phyloP scores from a whole-genome alignment of 2,329 filamentous ascomycete species.

The Alternaria metachromatica region DNA sequence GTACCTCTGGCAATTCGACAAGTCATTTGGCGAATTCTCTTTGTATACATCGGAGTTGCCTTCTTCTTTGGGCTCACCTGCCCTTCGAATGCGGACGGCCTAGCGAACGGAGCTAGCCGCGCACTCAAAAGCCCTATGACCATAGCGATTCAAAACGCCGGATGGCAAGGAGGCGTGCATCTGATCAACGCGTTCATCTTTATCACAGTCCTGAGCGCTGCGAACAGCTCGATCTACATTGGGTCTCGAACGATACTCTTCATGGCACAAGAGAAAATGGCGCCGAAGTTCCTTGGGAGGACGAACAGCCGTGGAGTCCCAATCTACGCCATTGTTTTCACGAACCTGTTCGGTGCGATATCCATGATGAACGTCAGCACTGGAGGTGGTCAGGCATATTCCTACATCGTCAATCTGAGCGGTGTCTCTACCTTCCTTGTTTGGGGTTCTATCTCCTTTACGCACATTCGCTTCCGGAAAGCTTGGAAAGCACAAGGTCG shows the following conservation, averaged over 20 bases:
- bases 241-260: conserved; percentile 75
- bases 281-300: conserved; percentile 71
- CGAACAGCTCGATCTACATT: conserved; percentile 79
- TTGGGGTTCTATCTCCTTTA: conserved; percentile 73
- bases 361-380: conserved; percentile 78
- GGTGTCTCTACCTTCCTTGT: conserved; percentile 76
- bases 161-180: conserved; percentile 75
- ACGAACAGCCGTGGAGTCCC: conserved; percentile 70
- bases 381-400: conserved; percentile 69
- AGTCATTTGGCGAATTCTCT: conserved; percentile 53
- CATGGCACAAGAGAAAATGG: conserved; percentile 76
- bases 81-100: conserved; percentile 68
- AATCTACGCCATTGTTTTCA: conserved; percentile 67
- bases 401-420: conserved; percentile 72
- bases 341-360: conserved; percentile 73
- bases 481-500: conserved; percentile 59
- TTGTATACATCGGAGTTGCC: conserved; percentile 54
- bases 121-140: conserved; percentile 65
- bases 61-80: conserved; percentile 68
- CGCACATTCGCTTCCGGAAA: conserved; percentile 73
- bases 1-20: conserved; percentile 57
- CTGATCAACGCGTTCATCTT: conserved; percentile 72
- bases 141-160: conserved; percentile 68
- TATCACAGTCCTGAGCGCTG: conserved; percentile 66
- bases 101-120: conserved; percentile 67